Base-by-base conservation (phyloP, 1,139 yeast genomes). In the Saccharomycopsis crataegensis region DNA sequence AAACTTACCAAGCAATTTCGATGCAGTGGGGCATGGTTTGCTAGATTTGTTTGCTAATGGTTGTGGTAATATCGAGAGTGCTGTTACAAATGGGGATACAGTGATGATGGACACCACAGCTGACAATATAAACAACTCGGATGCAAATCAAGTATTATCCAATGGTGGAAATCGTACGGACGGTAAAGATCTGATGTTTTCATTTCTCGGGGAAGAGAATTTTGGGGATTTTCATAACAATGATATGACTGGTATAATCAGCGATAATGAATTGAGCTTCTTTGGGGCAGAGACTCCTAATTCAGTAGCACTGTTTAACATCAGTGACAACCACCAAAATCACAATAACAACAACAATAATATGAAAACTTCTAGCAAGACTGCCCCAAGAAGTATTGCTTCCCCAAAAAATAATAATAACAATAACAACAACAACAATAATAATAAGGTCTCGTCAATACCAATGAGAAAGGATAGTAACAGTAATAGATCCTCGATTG, bases 1-100 rank as follows among this genome's bases (percentile, higher is more conserved):
- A 2, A 12, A 36, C 3, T 14, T 37, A n/a, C 40, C 48, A 11
- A 14, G 40, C 4, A 14, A n/a, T 12, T 47, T 51, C 16, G 52
- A 54, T 22, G 37, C 33, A 12, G 53, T 49, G 16, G 55, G 55
- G 8, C 54, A 54, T 37, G 53, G 55, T 8, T 46, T 54, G 11
- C 42, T 51, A 6, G 57, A 54, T 42, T 48, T 54, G 33, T 49
- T 54, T 48, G 48, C 55, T 6, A 37, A 11, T 36, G 5, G n/a
- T 36, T 36, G n/a, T 36, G n/a, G n/a, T n/a, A 36, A 11, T 36
- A n/a, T 11, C 5, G 40, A 36, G n/a, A 36, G n/a, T 11, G 40
- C 40, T n/a, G n/a, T 36, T 11, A 5, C 3, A 36, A 36, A 11
- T 36, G 40, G 3, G 11, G 40, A 36, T 11, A 3, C 40, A 11